These are phyloP conservation scores for Blepharisma japonicum DNA, from an alignment of 73 alveolate species.

Conservation along the genomic window DNA sequence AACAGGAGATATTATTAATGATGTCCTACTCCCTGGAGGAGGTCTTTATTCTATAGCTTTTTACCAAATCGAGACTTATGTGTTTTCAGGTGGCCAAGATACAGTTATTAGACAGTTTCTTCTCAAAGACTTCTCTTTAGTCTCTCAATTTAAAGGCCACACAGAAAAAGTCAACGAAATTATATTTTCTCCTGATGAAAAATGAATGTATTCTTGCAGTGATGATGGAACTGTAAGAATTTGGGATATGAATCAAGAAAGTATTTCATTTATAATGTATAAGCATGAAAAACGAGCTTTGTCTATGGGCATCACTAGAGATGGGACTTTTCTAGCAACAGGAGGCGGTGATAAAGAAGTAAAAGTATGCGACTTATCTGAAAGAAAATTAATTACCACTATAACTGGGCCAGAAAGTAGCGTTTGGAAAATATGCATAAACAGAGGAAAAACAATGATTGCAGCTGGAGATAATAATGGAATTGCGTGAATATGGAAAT, in stretches of 20 bases:
- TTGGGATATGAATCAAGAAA: neutral
- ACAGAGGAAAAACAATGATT: too few relatives aligned
- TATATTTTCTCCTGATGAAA: neutral
- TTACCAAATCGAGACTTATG: neutral
- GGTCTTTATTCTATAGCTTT: neutral
- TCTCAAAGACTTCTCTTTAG: neutral
- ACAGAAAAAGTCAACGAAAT: neutral
- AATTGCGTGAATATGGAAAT: neutral
- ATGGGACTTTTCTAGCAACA: neutral
- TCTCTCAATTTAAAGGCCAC: neutral
- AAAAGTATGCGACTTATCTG: neutral
- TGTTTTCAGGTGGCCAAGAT: neutral
- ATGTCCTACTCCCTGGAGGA: neutral
- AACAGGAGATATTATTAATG: neutral
- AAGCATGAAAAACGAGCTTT: neutral
- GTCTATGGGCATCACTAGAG: neutral
- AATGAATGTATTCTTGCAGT: neutral
- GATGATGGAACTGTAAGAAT: constrained; percentile 6
- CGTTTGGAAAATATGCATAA: neutral
- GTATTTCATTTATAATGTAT: neutral
- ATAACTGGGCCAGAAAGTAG: neutral
- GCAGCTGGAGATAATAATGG: neutral
- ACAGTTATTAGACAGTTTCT: neutral
- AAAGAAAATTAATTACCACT: neutral
- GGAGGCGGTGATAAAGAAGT: constrained; percentile 23